phyloP scores from a whole-genome alignment of 2,329 filamentous ascomycete genomes.

The Pseudomassariella vexata region DNA sequence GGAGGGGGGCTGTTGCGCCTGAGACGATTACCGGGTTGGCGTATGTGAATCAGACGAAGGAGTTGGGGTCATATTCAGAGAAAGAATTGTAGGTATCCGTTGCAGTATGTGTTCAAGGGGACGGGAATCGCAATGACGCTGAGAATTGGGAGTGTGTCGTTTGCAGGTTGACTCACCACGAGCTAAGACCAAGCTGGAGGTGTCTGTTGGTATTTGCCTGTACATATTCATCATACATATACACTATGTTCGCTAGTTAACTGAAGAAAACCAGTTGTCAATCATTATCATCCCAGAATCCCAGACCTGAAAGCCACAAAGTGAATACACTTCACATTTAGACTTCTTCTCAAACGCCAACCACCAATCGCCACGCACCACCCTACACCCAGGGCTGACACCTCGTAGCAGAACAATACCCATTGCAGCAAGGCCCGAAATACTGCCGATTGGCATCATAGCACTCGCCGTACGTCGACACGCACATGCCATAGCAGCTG shows the following conservation, averaged over 20 bases:
- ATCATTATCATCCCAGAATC: too few species aligned
- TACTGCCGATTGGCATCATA: constrained; percentile 27
- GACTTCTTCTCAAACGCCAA: too few species aligned
- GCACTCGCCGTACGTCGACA: constrained; percentile 33
- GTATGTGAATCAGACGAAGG: not conserved
- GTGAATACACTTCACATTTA: too few species aligned
- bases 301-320: too few species aligned
- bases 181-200: too few species aligned
- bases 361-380: too few species aligned
- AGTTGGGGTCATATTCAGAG: constrained; percentile 1
- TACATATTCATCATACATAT: too few species aligned
- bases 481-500: constrained; percentile 35
- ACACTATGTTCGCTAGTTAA: too few species aligned
- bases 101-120: not conserved
- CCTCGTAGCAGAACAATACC: constrained; percentile 34
- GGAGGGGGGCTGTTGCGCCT: not conserved
- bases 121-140: constrained; percentile 1
- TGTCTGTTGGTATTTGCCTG: too few species aligned
- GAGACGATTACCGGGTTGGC: constrained; percentile 1
- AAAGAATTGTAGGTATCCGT: constrained; percentile 2
- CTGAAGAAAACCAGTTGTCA: too few species aligned
- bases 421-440: constrained; percentile 35
- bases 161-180: too few species aligned
- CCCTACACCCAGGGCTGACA: constrained; percentile 33
- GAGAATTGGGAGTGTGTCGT: constrained; percentile 3